Evolutionary conservation across 129 eudicot genomes (phyloP), one percentile per base, ranked within the genome.

Genomic region (Lactuca saligna): DNA sequence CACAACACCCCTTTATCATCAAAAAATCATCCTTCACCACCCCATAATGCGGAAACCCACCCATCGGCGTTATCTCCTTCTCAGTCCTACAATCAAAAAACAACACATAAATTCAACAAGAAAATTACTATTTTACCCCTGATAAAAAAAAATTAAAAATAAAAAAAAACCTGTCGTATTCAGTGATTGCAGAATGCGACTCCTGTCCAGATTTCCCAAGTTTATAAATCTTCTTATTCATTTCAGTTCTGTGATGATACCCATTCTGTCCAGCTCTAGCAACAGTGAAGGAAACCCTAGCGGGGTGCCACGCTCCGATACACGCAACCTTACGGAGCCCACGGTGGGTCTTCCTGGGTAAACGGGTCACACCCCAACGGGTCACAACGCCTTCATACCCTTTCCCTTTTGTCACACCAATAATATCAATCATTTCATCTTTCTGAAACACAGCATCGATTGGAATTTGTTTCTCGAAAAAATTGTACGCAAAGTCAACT

Each of bases 251-350:
- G 60, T 85, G 90, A 65, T 85, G 90, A 62, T 85, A 85, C 38
- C 90, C 87, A 17, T 85, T 85, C 61, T 82, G 87, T 8, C 90
- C 90, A 76, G 90, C 90, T 64, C 90, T 68, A n/a, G 90, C 90
- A 79, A 85, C 90, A 0, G 90, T 82, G 46, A 48, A 85, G 0
- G 90, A 85, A 72, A 85, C 90, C 64, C 90, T 85, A 63, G 90
- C 87, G 0, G 90, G 90, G 65, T 85, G 90, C 90, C 90, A 85
- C 1, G 90, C 90, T 9, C 90, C 90, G 13, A 81, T 81, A 64
- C 90, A 85, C 2, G 90, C 90, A 72, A 85, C 90, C 82, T 85
- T 85, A 68, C 90, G 90, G 5, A 85, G 87, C 32, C 90, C 90
- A 82, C 90, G 90, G 58, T 85, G 90, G 17, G 90, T 85, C 78